phyloP scores from a whole-genome alignment of 139 green algal genomes.

The Cymbomonas tetramitiformis region DNA sequence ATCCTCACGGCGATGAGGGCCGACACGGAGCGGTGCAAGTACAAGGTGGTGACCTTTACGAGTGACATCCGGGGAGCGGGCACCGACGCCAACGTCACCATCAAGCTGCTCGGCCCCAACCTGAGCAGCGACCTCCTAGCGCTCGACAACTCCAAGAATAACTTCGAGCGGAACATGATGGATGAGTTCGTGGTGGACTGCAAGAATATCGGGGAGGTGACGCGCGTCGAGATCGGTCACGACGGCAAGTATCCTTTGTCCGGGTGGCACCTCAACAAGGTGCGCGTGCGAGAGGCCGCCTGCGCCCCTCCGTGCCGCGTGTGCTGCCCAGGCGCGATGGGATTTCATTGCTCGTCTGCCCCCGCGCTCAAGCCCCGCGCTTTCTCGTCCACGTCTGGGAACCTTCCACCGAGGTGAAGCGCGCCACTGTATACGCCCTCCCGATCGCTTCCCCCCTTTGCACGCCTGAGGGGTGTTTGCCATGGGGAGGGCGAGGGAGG shows the following conservation, averaged over 20 bases:
- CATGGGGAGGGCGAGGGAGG: no score
- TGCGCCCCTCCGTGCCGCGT: no score
- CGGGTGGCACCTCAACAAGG: slow-evolving; percentile 45
- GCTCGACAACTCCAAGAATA: slow-evolving; percentile 3
- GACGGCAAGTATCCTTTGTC: slow-evolving; percentile 31
- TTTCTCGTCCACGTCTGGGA: no score
- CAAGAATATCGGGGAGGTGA: slow-evolving; percentile 15
- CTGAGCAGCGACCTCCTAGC: neutral
- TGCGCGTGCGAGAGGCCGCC: no score
- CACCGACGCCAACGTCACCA: slow-evolving; percentile 28
- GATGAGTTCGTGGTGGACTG: slow-evolving; percentile 39
- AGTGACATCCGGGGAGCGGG: slow-evolving; percentile 34
- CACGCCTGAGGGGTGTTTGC: no score
- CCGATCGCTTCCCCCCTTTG: no score
- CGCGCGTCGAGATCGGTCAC: slow-evolving; percentile 40
- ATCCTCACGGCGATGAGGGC: no score
- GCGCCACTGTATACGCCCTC: no score
- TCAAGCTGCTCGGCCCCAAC: slow-evolving; percentile 19
- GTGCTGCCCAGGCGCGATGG: no score
- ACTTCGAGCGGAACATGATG: slow-evolving; percentile 6
- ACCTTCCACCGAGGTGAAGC: no score
- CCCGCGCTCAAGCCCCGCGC: no score
- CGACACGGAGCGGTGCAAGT: neutral
- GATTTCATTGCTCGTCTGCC: no score
- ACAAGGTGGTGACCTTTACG: slow-evolving; percentile 30